Base-by-base conservation (phyloP, 2,329 filamentous ascomycete genomes). In the Clonostachys rhizophaga region DNA sequence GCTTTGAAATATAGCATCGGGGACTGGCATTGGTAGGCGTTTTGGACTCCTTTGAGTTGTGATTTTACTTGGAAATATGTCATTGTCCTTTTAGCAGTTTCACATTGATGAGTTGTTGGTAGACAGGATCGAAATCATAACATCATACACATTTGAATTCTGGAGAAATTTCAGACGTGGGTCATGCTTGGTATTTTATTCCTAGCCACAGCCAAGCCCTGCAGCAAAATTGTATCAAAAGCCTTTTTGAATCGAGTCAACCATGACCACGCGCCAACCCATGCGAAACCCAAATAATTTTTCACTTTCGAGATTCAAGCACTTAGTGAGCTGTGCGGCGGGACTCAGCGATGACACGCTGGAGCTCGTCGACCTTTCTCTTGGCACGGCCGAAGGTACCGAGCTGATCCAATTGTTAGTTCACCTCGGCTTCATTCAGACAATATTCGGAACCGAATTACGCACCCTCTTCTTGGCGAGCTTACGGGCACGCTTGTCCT, bases 341-440 rank as follows among this genome's bases (percentile, higher is more conserved):
- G 70, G 91, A 86, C 81, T 97, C 94, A 67, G 92, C 90, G 71
- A 99, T 99, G 75, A 99, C 89, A 67, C 89, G 85, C 79, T 91
- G 89, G 79, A 99, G 90, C 81, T 97, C 92, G 72, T 99, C 94
- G 62, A 99, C 94, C 92, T 99, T 99, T 73, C 83, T 86, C 92
- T 99, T 99, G 69, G 92, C 92, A 75, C 94, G 92, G 69, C 89
- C 89, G 76, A 97, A 97, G 64, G 94, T 97, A 72, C 94, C 94
- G 81, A 99, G 91, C 87, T 94, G 57, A 55, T 30, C 24, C 24
- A 10, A 30, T 10, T 30, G 24, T 30, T 30, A 30, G 24, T 30
- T 30, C 9, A 30, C 24, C 24, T 30, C 24, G 24, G 10, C 8
- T 30, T 30, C 24, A 30, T 30, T 10, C 3, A 30, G 24, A 30